phyloP scores from a whole-genome alignment of 148 eudicot species.

The Linanthus parryae region DNA sequence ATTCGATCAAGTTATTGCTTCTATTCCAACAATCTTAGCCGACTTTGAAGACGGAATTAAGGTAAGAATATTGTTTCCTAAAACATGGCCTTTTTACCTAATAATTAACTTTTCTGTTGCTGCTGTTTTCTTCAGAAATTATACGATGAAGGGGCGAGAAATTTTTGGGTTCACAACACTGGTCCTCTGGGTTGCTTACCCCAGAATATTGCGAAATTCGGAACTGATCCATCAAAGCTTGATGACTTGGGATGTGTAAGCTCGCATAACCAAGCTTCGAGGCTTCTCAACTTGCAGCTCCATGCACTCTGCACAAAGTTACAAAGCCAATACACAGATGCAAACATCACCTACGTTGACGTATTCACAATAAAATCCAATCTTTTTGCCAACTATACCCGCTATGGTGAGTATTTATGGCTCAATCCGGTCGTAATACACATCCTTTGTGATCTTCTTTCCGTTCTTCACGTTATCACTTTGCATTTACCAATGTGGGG shows the following conservation, averaged over 20 bases:
- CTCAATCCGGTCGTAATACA: neutral
- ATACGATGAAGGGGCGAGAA: constrained; percentile 80
- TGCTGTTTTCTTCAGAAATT: constrained; percentile 32
- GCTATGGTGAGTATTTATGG: constrained; percentile 51
- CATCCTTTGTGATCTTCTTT: too few relatives aligned
- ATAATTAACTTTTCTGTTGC: neutral
- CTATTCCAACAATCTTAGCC: constrained; percentile 60
- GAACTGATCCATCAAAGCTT: constrained; percentile 61
- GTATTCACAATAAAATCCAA: constrained; percentile 68
- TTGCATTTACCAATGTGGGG: too few relatives aligned
- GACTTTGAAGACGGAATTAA: constrained; percentile 73
- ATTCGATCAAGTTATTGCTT: constrained; percentile 73
- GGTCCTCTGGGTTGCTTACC: constrained; percentile 94
- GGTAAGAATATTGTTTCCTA: constrained; percentile 25
- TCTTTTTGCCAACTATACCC: constrained; percentile 73
- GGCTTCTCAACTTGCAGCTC: constrained; percentile 76
- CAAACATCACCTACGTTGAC: constrained; percentile 74
- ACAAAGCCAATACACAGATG: constrained; percentile 58
- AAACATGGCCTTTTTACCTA: neutral
- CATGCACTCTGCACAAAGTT: constrained; percentile 64
- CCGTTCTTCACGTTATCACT: too few relatives aligned
- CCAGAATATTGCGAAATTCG: constrained; percentile 66
- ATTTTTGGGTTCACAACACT: constrained; percentile 92
- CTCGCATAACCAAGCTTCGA: constrained; percentile 81
- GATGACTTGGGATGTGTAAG: constrained; percentile 78